phyloP scores from a whole-genome alignment of 2,329 filamentous ascomycete species.

The Rutstroemia sp. region DNA sequence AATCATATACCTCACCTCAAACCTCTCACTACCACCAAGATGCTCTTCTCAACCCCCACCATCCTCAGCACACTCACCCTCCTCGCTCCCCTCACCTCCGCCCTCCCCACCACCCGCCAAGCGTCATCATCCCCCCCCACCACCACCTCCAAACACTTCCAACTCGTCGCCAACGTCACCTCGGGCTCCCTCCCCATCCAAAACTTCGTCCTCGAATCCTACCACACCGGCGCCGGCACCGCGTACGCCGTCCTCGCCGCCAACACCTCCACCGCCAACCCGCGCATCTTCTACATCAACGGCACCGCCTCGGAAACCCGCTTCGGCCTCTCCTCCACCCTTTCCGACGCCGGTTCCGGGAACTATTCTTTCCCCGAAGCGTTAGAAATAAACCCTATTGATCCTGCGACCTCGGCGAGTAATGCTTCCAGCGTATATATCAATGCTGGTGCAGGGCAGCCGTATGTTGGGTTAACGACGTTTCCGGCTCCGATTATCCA shows the following conservation, averaged over 20 bases:
- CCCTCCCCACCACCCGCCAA: no score
- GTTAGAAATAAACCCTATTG: conserved; percentile 31
- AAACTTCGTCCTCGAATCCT: conserved; percentile 33
- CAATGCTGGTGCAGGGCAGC: conserved; percentile 33
- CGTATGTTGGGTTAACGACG: conserved; percentile 30
- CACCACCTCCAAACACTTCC: no score
- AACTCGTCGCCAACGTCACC: conserved; percentile 27
- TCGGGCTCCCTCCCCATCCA: conserved; percentile 33
- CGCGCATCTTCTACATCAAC: conserved; percentile 42
- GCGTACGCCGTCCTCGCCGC: conserved; percentile 33
- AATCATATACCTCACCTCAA: background rate
- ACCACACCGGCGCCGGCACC: conserved; percentile 37
- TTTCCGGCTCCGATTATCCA: conserved; percentile 32
- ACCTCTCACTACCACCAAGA: background rate
- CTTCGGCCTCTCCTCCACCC: conserved; percentile 28
- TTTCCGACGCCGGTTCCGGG: conserved; percentile 35
- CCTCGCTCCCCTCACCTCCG: no score
- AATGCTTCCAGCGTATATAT: conserved; percentile 29
- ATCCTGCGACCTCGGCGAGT: background rate
- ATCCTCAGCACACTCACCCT: no score
- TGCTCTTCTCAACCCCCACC: conserved; percentile 10
- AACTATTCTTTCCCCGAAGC: conserved; percentile 30
- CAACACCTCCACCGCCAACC: conserved; percentile 14
- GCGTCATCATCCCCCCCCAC: no score
- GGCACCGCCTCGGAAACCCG: conserved; percentile 34